Base-by-base conservation (phyloP, 345 rosid species). In the Mallotus nudiflorus region DNA sequence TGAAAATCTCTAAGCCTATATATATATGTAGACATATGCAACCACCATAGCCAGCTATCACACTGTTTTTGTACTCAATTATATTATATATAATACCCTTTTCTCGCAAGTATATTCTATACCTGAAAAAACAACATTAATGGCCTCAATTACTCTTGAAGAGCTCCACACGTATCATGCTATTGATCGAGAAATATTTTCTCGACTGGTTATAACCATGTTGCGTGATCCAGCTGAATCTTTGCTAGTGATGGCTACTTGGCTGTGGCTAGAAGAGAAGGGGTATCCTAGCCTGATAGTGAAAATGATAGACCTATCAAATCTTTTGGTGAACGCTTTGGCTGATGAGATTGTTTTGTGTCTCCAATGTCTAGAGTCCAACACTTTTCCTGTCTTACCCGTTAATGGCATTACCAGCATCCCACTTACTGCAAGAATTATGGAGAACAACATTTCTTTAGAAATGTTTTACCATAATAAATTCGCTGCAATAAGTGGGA, bases 191-290 rank as follows among this genome's bases (percentile, higher is more conserved):
- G 80, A 77, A 22, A 19, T 79, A 6, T 85, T 85, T 58, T 67
- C 80, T 44, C 68, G 80, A 25, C 28, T 85, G 79, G 80, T 85
- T 0, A 28, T 79, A n/a, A 67, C n/a, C 14, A 54, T 78, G 4
- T 4, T 9, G 67, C 67, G 82, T 48, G 68, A 77, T 7, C 83
- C 84, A 3, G 80, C 68, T 19, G 78, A 82, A 28, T 81, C 82
- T 64, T 24, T 85, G 0, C 53, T 82, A 0, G 69, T 82, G 62
- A 68, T 85, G 71, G 82, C 89, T 7, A 16, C 66, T 2, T 85
- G 89, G 89, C 63, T 85, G n/a, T 82, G 85, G 85, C 73, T 85
- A 1, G 86, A 85, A 68, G 77, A 80, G 10, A 63, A 24, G n/a
- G 80, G 80, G 15, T 85, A 62, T 28, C 83, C 86, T 4, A 82